A percentile compares a stretch with the other conserved stretches of the same genome.
phyloP scores from a whole-genome alignment of 805 yeast species.

The Kluyveromyces wickerhamii region DNA sequence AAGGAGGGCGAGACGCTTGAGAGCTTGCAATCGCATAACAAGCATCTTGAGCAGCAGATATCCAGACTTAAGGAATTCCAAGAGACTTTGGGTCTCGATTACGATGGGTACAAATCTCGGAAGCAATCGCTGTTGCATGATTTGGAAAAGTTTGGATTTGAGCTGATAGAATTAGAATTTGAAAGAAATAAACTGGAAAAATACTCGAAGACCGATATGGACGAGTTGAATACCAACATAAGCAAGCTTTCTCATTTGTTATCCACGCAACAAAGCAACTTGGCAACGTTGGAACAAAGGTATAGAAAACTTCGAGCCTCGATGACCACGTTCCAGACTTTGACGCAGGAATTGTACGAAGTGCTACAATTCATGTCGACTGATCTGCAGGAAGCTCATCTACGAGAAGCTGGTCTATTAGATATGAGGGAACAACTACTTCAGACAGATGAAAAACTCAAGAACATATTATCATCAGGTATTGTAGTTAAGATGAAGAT shows the following conservation, averaged over 20 bases:
- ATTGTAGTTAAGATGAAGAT: conserved; percentile 33
- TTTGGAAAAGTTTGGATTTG: conserved; percentile 52
- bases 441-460: conserved; percentile 36
- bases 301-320: conserved; percentile 46
- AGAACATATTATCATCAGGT: conserved; percentile 34
- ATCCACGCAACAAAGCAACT: conserved; percentile 31
- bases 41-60: conserved; percentile 52
- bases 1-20: conserved; percentile 28
- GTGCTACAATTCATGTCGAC: conserved; percentile 36
- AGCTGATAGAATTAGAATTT: conserved; percentile 47
- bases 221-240: conserved; percentile 43
- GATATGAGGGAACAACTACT: conserved; percentile 39
- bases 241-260: conserved; percentile 43
- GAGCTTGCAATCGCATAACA: conserved; percentile 42
- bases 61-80: conserved; percentile 53
- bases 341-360: conserved; percentile 24
- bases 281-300: conserved; percentile 38
- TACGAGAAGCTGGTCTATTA: conserved; percentile 36
- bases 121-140: conserved; percentile 51
- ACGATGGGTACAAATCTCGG: conserved; percentile 53
- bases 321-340: conserved; percentile 46
- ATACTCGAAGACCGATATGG: conserved; percentile 55
- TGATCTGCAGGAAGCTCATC: conserved; percentile 36
- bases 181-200: conserved; percentile 52
- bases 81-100: conserved; percentile 53